phyloP scores from a whole-genome alignment of 2,329 filamentous ascomycete genomes.

The Fusarium verrucosum region DNA sequence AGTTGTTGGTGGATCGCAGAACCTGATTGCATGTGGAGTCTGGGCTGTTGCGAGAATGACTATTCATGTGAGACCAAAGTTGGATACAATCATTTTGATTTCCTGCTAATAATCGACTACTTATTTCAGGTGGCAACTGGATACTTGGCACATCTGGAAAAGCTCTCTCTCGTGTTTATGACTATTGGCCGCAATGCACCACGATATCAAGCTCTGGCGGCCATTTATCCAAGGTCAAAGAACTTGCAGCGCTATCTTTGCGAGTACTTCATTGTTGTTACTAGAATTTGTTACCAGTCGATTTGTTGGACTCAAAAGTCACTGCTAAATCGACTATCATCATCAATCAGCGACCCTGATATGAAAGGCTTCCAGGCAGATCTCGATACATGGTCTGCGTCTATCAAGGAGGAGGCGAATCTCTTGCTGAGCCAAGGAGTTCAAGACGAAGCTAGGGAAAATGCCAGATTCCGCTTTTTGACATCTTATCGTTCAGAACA shows the following conservation, averaged over 20 bases:
- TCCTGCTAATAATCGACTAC: no score
- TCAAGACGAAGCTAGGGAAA: constrained; percentile 32
- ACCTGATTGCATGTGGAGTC: constrained; percentile 55
- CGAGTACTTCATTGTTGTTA: constrained; percentile 55
- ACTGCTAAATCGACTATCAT: constrained; percentile 43
- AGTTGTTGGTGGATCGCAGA: constrained; percentile 55
- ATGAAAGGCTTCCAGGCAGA: constrained; percentile 47
- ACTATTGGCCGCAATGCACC: constrained; percentile 52
- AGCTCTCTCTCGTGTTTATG: constrained; percentile 54
- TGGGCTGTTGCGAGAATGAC: constrained; percentile 55
- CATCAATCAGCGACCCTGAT: constrained; percentile 46
- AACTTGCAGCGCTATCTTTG: constrained; percentile 48
- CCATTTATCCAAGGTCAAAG: constrained; percentile 53
- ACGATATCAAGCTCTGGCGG: constrained; percentile 50
- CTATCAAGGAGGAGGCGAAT: constrained; percentile 48
- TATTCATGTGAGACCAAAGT: neutral
- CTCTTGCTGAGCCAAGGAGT: constrained; percentile 42
- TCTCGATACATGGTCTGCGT: constrained; percentile 47
- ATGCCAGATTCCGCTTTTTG: constrained; percentile 31
- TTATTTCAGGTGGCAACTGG: neutral
- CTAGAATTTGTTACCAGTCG: constrained; percentile 51
- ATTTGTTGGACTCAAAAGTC: constrained; percentile 49
- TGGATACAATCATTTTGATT: no score
- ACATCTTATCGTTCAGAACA: neutral
- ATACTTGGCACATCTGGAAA: constrained; percentile 47